Evolutionary conservation across 176 grass and related monocot species (phyloP).

Genomic region (Cymbopogon citratus): DNA sequence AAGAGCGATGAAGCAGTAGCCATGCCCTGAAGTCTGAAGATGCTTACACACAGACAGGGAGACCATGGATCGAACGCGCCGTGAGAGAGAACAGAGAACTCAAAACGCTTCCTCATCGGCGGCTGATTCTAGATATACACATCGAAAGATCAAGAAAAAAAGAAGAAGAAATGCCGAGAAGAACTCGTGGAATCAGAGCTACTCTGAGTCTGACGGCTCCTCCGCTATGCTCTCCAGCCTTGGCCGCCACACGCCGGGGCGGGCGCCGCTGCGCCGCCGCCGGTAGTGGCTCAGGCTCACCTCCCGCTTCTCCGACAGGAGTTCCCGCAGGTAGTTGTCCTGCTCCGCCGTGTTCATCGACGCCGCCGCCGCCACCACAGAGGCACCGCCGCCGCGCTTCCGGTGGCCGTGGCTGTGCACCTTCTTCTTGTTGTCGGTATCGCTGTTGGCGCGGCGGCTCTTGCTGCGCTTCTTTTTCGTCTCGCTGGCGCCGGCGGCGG

Average conservation of each 20-base stretch:
- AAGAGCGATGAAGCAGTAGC: not conserved
- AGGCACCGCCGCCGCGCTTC: not conserved
- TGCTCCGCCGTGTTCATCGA: conserved; percentile 35
- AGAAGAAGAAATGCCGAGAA: not conserved
- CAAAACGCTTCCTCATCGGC: not conserved
- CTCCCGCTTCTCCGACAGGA: conserved; percentile 51
- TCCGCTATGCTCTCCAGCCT: conserved; percentile 78
- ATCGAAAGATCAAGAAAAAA: not conserved
- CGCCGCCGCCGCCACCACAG: not conserved
- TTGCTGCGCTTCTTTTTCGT: conserved; percentile 34
- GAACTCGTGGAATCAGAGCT: not conserved
- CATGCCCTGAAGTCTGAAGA: not conserved
- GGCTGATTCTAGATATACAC: conserved; percentile 7
- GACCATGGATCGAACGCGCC: not conserved
- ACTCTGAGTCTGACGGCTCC: conserved; percentile 17
- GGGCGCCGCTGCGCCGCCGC: conserved; percentile 37
- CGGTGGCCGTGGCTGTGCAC: conserved; percentile 13
- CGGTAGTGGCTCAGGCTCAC: conserved; percentile 12
- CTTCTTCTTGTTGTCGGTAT: conserved; percentile 7
- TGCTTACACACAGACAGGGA: not conserved
- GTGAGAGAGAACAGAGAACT: not conserved
- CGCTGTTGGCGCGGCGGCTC: not conserved
- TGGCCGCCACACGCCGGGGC: conserved; percentile 68
- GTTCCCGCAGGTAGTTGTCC: conserved; percentile 66
- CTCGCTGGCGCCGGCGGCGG: conserved; percentile 27